phyloP scores from a whole-genome alignment of 2,329 filamentous ascomycete species.

The Colletotrichum horii region DNA sequence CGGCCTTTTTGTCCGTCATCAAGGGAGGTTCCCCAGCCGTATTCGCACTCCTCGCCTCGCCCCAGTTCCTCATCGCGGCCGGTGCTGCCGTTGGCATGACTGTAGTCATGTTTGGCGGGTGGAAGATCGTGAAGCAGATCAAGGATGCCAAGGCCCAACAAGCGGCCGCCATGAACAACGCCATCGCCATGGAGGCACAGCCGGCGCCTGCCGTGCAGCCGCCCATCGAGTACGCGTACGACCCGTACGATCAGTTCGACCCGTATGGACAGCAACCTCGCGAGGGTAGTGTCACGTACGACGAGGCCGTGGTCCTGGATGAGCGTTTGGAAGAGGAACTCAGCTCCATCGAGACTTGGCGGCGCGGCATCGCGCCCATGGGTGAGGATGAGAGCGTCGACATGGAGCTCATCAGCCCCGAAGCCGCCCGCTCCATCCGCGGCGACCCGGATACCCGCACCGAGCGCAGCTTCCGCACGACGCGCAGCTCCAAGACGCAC shows the following conservation, averaged over 20 bases:
- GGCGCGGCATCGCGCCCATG: conserved; percentile 57
- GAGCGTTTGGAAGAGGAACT: conserved; percentile 53
- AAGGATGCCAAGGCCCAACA: conserved; percentile 42
- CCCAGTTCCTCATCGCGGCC: conserved; percentile 93
- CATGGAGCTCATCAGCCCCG: conserved; percentile 62
- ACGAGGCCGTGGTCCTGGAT: conserved; percentile 59
- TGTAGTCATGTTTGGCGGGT: conserved; percentile 92
- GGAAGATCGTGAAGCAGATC: conserved; percentile 95
- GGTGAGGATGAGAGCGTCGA: conserved; percentile 55
- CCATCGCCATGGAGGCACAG: conserved; percentile 34
- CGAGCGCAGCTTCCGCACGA: conserved; percentile 36
- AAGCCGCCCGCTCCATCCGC: conserved; percentile 54
- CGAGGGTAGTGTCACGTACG: conserved; percentile 38
- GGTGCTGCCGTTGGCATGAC: conserved; percentile 92
- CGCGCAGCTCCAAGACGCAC: conserved; percentile 26
- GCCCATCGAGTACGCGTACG: conserved; percentile 10
- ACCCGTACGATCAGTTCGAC: conserved; percentile 9
- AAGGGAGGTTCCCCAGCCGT: conserved; percentile 85
- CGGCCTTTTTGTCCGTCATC: conserved; percentile 75
- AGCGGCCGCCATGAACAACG: conserved; percentile 21
- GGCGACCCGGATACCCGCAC: conserved; percentile 47
- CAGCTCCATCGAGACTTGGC: conserved; percentile 64
- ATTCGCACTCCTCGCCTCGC: conserved; percentile 84
- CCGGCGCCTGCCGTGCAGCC: not conserved
- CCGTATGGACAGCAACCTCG: conserved; percentile 12